Evolutionary conservation across 441 rosid genomes (phyloP).

Genomic region (Melastoma candidum): DNA sequence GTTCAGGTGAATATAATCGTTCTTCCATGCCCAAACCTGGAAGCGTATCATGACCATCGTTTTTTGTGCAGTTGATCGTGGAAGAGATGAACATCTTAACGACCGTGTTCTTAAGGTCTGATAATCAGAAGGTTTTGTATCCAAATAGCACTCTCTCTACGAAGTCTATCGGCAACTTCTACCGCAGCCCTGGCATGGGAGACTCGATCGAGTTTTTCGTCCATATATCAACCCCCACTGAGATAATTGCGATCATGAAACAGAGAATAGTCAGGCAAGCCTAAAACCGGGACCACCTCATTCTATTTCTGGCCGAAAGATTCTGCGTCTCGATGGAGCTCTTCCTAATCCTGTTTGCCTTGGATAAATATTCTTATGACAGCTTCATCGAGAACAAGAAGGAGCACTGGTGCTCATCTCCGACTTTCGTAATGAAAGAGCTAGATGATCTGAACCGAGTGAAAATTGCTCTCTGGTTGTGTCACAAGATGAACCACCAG

Average conservation of each 20-base stretch:
- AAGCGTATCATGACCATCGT: neutral
- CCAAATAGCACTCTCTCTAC: constrained; percentile 58
- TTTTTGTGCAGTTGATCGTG: constrained; percentile 45
- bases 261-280: constrained; percentile 45
- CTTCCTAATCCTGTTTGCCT: neutral
- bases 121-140: constrained; percentile 49
- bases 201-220: constrained; percentile 55
- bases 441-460: constrained; percentile 8
- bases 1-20: constrained; percentile 38
- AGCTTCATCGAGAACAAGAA: constrained; percentile 5
- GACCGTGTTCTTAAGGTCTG: constrained; percentile 61
- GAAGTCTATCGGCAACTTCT: constrained; percentile 51
- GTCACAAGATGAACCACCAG: constrained; percentile 7
- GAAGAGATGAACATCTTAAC: constrained; percentile 90
- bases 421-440: constrained; percentile 4
- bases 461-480: constrained; percentile 6
- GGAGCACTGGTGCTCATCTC: constrained; percentile 10
- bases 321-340: neutral
- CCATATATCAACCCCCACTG: constrained; percentile 62
- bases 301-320: too few relatives aligned
- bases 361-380: neutral
- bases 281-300: too few relatives aligned
- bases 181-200: constrained; percentile 86
- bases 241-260: constrained; percentile 43
- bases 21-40: neutral